Evolutionary conservation across 2,329 filamentous ascomycete species (phyloP).

Genomic region (Lojkania enalia): DNA sequence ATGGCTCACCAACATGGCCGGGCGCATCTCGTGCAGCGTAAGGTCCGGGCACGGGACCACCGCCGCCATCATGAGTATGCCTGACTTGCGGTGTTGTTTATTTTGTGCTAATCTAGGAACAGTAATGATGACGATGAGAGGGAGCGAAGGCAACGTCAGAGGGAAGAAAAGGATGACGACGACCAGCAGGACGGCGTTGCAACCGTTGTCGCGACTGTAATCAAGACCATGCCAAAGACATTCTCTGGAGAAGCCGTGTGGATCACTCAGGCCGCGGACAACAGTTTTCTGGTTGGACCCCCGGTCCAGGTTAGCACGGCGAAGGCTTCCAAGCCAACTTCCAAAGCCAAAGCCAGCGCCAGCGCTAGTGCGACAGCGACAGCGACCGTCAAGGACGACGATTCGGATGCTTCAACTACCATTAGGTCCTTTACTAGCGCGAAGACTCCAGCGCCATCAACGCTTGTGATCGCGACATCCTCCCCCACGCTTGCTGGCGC

Average conservation of each 20-base stretch:
- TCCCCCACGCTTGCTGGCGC: slow-evolving; percentile 25
- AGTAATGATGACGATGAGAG: too few species aligned
- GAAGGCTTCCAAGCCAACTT: slow-evolving; percentile 1
- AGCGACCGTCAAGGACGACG: slow-evolving; percentile 17
- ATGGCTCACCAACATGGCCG: slow-evolving; percentile 31
- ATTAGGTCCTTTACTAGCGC: slow-evolving; percentile 14
- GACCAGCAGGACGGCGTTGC: slow-evolving; percentile 19
- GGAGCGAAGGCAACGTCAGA: too few species aligned
- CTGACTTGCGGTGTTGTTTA: too few species aligned
- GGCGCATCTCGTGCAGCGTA: slow-evolving; percentile 35
- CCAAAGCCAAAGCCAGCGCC: slow-evolving; percentile 15
- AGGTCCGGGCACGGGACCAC: slow-evolving; percentile 9
- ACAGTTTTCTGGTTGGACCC: background rate
- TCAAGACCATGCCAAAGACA: slow-evolving; percentile 57
- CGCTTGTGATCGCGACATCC: slow-evolving; percentile 34
- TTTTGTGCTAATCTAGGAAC: too few species aligned
- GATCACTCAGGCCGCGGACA: slow-evolving; percentile 23
- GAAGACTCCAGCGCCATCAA: slow-evolving; percentile 13
- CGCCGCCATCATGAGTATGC: slow-evolving; percentile 8
- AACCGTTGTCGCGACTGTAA: slow-evolving; percentile 51
- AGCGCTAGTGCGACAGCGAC: slow-evolving; percentile 24
- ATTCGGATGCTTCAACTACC: slow-evolving; percentile 22
- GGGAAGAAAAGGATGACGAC: slow-evolving; percentile 17
- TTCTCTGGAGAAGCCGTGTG: slow-evolving; percentile 51
- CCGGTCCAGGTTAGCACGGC: slow-evolving; percentile 10